Evolutionary conservation across 2,329 filamentous ascomycete species (phyloP), one percentile per base, ranked within the genome.

Genomic region (Decorospora gaudefroyi): DNA sequence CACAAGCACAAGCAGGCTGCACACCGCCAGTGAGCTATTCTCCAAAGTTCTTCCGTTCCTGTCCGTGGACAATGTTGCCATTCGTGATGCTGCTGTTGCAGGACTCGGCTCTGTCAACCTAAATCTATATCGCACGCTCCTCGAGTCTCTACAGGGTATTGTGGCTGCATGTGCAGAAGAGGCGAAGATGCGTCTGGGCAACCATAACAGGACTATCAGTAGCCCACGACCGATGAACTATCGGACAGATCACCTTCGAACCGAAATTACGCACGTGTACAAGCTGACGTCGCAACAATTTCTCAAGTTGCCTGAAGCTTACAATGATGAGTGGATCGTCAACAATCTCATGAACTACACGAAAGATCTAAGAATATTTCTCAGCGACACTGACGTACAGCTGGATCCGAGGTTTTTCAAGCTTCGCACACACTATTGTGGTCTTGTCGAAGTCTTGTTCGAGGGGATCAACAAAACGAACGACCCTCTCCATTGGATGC

Each of bases 221-320:
- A 90, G 84, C 55, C 87, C 90, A 1, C 54, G 55, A 23, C 84
- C 87, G 31, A 80, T 89, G 41, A 95, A 89, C 65, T 83, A 86
- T 40, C 88, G 86, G 64, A 93, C 90, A 54, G 93, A 97, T 64
- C 77, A 90, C 21, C 73, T 99, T 22, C 83, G 95, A 39, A 96
- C 92, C 0, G 93, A 97, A 67, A 90, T 97, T 37, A 96, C 95
- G 0, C 89, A 97, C 64, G 88, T 99, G 6, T 96, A 97, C 72
- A 92, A 95, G 66, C 77, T 97, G 23, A 97, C 92, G 0, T 90
- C 91, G 0, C 88, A 91, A 0, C 88, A 91, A 61, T 96, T 96
- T 56, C 75, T 99, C 25, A 86, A 87, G 51, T 81, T 89, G 29
- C 77, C 86, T 0, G 85, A 89, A 33, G 82, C 95, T 4, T 88